phyloP scores from a whole-genome alignment of 805 yeast genomes.

The Cyberlindnera nakhonratchasimensis region DNA sequence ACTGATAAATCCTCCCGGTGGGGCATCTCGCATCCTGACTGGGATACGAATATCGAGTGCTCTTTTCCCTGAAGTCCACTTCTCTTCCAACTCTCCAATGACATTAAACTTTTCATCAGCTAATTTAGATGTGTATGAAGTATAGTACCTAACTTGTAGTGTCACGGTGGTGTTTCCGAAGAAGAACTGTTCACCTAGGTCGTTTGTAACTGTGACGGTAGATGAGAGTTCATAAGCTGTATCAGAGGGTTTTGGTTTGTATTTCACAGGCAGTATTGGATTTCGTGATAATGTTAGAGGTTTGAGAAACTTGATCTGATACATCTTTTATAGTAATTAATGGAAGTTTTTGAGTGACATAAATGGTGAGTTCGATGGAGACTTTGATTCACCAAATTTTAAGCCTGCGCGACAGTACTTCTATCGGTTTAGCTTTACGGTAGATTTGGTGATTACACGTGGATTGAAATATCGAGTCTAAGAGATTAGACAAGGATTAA shows the following conservation, averaged over 20 bases:
- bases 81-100: background rate
- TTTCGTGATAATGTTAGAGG: conserved; percentile 25
- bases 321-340: conserved; percentile 29
- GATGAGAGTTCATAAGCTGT: conserved; percentile 19
- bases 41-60: conserved; percentile 15
- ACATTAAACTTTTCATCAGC: conserved; percentile 1
- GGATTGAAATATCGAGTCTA: too few relatives aligned
- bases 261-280: conserved; percentile 1
- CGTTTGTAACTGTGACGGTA: conserved; percentile 33
- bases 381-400: background rate
- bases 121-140: background rate
- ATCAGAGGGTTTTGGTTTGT: conserved; percentile 10
- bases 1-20: conserved; percentile 13
- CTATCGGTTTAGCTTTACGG: too few relatives aligned
- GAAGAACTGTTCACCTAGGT: conserved; percentile 39
- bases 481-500: too few relatives aligned
- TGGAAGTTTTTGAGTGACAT: too few relatives aligned
- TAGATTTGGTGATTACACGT: too few relatives aligned
- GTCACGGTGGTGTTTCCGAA: conserved; percentile 28
- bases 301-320: conserved; percentile 35
- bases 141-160: conserved; percentile 10
- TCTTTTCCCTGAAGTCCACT: conserved; percentile 24
- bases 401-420: background rate
- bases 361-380: background rate
- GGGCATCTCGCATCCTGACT: background rate